phyloP scores from a whole-genome alignment of 441 rosid species.

The Croton setiger region DNA sequence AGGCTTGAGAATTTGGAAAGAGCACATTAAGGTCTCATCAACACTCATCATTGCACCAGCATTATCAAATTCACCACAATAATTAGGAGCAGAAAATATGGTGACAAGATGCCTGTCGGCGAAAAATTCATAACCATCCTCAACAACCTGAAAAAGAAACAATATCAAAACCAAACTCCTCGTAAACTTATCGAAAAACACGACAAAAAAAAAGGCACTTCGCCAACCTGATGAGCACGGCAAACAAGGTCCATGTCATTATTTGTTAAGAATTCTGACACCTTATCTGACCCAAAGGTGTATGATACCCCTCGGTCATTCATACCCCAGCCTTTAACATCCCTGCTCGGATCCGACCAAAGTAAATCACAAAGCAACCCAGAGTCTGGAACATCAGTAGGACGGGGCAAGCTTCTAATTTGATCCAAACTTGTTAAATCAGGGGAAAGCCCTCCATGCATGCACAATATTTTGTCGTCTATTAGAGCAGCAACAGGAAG shows the following conservation, averaged over 20 bases:
- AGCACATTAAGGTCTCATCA: conserved; percentile 83
- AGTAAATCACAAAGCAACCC: conserved; percentile 94
- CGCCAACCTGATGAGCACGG: conserved; percentile 89
- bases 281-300: conserved; percentile 87
- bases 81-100: conserved; percentile 90
- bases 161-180: background rate
- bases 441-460: conserved; percentile 99
- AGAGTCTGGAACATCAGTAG: conserved; percentile 73
- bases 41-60: conserved; percentile 98
- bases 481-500: conserved; percentile 92
- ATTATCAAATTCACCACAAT: conserved; percentile 96
- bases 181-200: background rate
- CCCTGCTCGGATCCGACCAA: conserved; percentile 94
- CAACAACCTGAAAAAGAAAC: conserved; percentile 60
- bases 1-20: conserved; percentile 94
- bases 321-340: conserved; percentile 89
- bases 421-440: conserved; percentile 74
- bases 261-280: conserved; percentile 62
- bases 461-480: conserved; percentile 88
- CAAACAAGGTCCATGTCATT: conserved; percentile 93
- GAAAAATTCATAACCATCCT: conserved; percentile 96
- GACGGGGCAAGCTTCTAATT: conserved; percentile 71
- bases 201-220: conserved; percentile 3
- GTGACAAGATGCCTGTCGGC: conserved; percentile 92
- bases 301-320: conserved; percentile 93